These are phyloP conservation scores for Lasiodiplodia citricola DNA, from an alignment of 2,329 filamentous ascomycete genomes.

Conservation along the genomic window DNA sequence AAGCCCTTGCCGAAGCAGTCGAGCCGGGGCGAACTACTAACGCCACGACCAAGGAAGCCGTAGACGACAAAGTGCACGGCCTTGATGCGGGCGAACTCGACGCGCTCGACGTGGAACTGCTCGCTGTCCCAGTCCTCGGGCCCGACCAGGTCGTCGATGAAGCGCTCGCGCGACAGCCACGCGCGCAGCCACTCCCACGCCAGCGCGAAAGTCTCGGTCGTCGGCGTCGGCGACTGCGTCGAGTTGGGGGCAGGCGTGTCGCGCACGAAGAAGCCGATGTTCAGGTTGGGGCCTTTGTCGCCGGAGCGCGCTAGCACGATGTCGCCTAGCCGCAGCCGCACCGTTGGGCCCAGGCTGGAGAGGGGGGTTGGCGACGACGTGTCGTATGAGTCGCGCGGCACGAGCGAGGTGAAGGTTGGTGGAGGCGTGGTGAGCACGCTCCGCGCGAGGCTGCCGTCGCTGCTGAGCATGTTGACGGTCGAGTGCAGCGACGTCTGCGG, in stretches of 20 bases:
- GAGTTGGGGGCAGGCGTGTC: slow-evolving; percentile 8
- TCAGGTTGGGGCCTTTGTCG: slow-evolving; percentile 46
- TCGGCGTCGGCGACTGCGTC: slow-evolving; percentile 29
- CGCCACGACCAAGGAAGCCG: slow-evolving; percentile 42
- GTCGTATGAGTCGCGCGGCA: slow-evolving; percentile 36
- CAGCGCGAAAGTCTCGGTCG: no score
- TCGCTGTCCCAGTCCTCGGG: slow-evolving; percentile 35
- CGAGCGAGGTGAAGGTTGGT: slow-evolving; percentile 26
- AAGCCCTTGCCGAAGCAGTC: slow-evolving; percentile 9
- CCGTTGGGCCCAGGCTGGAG: slow-evolving; percentile 34
- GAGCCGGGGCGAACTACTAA: background rate
- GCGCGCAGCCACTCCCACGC: slow-evolving; percentile 40
- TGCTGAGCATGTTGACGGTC: slow-evolving; percentile 32
- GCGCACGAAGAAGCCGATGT: slow-evolving; percentile 44
- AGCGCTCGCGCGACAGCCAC: slow-evolving; percentile 29
- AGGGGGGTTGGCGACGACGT: slow-evolving; percentile 32
- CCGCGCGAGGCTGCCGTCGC: slow-evolving; percentile 30
- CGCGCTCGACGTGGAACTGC: slow-evolving; percentile 35
- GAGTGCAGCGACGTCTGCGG: background rate
- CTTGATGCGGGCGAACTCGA: slow-evolving; percentile 39
- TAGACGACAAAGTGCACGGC: slow-evolving; percentile 47
- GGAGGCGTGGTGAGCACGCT: background rate
- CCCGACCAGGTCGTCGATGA: slow-evolving; percentile 31
- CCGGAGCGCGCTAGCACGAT: slow-evolving; percentile 51
- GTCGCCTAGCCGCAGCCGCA: slow-evolving; percentile 47